These are phyloP conservation scores for Tephrocybe sp. DNA, from an alignment of 768 basidiomycete genomes.

Conservation along the genomic window DNA sequence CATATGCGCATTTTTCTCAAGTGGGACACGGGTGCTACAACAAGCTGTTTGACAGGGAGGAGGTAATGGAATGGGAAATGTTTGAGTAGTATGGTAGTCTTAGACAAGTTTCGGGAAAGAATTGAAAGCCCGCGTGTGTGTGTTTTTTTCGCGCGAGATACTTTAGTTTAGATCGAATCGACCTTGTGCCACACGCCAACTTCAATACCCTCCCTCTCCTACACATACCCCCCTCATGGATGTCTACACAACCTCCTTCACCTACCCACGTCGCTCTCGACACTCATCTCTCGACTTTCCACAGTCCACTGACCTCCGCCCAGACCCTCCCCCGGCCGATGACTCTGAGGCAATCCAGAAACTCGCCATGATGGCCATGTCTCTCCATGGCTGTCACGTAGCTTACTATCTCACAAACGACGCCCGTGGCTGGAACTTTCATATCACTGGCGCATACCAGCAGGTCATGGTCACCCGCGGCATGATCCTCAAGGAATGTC, in stretches of 20 bases:
- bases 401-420: constrained; percentile 74
- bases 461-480: constrained; percentile 91
- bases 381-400: constrained; percentile 79
- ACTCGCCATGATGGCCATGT: constrained; percentile 75
- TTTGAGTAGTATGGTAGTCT: constrained; percentile 9
- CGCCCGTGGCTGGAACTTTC: constrained; percentile 81
- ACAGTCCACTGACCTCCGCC: constrained; percentile 39
- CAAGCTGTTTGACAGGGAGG: constrained; percentile 59
- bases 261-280: constrained; percentile 81
- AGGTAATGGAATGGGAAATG: constrained; percentile 7
- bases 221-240: constrained; percentile 81
- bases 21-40: constrained; percentile 53
- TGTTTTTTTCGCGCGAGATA: constrained; percentile 30
- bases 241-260: constrained; percentile 93
- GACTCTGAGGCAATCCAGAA: constrained; percentile 77
- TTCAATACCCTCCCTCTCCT: constrained; percentile 50
- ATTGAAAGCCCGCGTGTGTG: constrained; percentile 40
- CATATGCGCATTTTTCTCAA: constrained; percentile 69
- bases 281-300: constrained; percentile 66
- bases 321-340: constrained; percentile 36
- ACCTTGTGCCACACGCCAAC: constrained; percentile 30
- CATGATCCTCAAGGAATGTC: constrained; percentile 85
- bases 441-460: constrained; percentile 87
- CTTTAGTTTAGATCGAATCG: constrained; percentile 10
- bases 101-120: constrained; percentile 19